phyloP scores from a whole-genome alignment of 495 filamentous ascomycete genomes.

The Tuber borchii region DNA sequence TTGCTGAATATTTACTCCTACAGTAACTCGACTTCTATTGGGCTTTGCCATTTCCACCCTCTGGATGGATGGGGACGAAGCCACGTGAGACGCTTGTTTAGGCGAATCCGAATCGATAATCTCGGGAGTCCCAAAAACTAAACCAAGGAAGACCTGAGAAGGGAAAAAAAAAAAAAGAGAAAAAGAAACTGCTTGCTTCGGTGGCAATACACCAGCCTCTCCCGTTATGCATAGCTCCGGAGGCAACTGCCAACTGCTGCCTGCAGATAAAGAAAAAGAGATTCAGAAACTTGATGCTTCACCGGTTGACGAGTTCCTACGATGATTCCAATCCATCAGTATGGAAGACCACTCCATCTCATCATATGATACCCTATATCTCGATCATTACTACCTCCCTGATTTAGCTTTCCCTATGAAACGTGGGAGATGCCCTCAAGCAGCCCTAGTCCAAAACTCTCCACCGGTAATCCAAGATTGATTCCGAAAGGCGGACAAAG shows the following conservation, averaged over 20 bases:
- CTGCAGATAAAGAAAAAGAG: neutral
- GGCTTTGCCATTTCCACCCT: neutral
- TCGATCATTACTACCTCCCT: neutral
- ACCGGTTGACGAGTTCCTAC: neutral
- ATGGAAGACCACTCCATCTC: neutral
- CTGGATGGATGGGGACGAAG: neutral
- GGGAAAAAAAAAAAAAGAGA: neutral
- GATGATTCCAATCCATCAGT: neutral
- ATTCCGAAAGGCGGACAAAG: neutral
- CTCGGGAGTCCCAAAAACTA: constrained; percentile 8
- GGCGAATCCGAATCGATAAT: neutral
- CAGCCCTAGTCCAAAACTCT: neutral
- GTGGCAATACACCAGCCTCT: constrained; percentile 29
- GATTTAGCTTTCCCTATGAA: neutral
- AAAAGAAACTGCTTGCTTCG: constrained; percentile 11
- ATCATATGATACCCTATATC: neutral
- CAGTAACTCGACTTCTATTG: neutral
- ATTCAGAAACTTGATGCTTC: neutral
- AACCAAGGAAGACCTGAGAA: constrained; percentile 17
- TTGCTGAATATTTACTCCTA: neutral
- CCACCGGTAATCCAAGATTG: neutral
- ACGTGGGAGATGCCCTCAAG: neutral
- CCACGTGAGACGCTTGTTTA: neutral
- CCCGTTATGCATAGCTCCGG: constrained; percentile 21
- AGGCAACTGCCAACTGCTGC: constrained; percentile 15